These are phyloP conservation scores for Debaryomyces hansenii DNA, from an alignment of 805 yeast genomes.

Conservation along the genomic window DNA sequence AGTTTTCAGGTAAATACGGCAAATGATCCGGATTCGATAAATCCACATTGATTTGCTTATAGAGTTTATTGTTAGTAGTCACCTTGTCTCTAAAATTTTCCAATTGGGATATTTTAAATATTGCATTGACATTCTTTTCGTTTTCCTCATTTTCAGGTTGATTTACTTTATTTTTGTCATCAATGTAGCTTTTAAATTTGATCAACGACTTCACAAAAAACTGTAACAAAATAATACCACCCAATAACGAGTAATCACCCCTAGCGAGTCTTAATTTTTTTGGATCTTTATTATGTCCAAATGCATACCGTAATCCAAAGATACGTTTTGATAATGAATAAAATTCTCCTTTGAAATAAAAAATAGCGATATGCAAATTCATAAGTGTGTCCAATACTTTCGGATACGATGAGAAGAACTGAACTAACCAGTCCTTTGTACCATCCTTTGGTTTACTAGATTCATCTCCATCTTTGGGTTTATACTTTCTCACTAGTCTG, in stretches of 20 bases:
- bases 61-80: background rate
- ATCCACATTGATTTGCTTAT: constrained; percentile 35
- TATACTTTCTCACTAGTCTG: constrained; percentile 22
- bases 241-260: constrained; percentile 78
- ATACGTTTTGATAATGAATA: constrained; percentile 76
- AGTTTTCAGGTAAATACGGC: constrained; percentile 66
- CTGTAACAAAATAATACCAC: constrained; percentile 58
- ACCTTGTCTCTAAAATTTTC: constrained; percentile 1
- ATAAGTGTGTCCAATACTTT: constrained; percentile 52
- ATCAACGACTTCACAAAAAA: constrained; percentile 44
- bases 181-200: constrained; percentile 26
- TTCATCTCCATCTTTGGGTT: constrained; percentile 15
- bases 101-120: constrained; percentile 4
- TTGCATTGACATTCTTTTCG: background rate
- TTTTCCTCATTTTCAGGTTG: constrained; percentile 10
- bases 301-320: constrained; percentile 76
- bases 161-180: constrained; percentile 13
- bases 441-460: background rate
- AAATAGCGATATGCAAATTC: constrained; percentile 75
- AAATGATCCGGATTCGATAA: constrained; percentile 56
- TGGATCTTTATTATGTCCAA: constrained; percentile 58
- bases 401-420: constrained; percentile 39
- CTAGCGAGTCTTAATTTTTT: constrained; percentile 35
- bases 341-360: constrained; percentile 80
- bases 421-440: constrained; percentile 14